phyloP scores from a whole-genome alignment of 768 basidiomycete species.

The Termitomyces sp. region DNA sequence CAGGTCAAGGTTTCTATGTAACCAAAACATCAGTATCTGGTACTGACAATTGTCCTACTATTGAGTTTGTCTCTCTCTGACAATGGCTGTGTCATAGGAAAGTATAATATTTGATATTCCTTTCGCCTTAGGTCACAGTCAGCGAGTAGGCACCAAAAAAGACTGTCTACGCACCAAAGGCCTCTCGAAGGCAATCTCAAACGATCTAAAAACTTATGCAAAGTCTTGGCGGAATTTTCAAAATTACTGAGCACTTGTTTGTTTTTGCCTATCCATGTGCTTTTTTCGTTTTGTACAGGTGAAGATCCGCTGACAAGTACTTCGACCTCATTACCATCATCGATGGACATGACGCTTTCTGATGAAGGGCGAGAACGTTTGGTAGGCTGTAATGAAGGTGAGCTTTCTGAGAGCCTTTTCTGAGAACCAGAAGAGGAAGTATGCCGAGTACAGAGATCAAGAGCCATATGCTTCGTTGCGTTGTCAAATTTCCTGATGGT shows the following conservation, averaged over 20 bases:
- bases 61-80: constrained; percentile 42
- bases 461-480: constrained; percentile 5
- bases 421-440: not conserved
- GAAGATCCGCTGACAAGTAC: not conserved
- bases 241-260: not conserved
- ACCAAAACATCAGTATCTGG: constrained; percentile 21
- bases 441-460: constrained; percentile 1
- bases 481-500: constrained; percentile 9
- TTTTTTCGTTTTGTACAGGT: not conserved
- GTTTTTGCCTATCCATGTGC: not conserved
- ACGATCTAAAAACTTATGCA: constrained; percentile 5
- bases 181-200: constrained; percentile 15
- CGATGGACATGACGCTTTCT: constrained; percentile 14
- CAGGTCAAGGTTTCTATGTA: not conserved
- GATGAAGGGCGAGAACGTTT: constrained; percentile 21
- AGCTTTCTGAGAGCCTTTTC: constrained; percentile 4
- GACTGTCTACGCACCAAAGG: constrained; percentile 12
- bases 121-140: constrained; percentile 38
- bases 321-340: constrained; percentile 24
- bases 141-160: not conserved
- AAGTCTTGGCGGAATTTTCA: constrained; percentile 8
- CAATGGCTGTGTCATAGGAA: constrained; percentile 66
- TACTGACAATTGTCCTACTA: constrained; percentile 52
- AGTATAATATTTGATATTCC: constrained; percentile 81
- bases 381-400: constrained; percentile 4